Evolutionary conservation across 352 stramenopile species (phyloP).

Genomic region (Elongisporangium prolatum): DNA sequence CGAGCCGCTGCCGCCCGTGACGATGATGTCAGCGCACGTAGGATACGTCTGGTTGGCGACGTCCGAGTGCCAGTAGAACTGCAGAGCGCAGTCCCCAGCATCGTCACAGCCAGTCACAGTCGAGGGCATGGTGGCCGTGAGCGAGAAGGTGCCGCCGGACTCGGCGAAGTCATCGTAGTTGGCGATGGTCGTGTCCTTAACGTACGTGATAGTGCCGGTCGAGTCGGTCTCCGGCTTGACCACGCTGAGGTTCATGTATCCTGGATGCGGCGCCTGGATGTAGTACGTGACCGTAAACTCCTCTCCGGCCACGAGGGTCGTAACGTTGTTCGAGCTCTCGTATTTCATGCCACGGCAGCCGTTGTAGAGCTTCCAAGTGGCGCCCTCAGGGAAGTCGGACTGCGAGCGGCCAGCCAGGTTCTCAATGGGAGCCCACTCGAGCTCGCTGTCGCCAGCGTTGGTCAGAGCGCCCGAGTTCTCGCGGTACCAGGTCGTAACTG

Average conservation of each 20-base stretch:
- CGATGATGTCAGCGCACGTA: conserved; percentile 30
- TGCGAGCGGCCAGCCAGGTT: conserved; percentile 48
- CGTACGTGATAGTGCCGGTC: conserved; percentile 41
- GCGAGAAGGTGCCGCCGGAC: conserved; percentile 18
- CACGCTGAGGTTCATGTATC: conserved; percentile 43
- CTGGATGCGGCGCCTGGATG: conserved; percentile 52
- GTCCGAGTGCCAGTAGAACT: conserved; percentile 37
- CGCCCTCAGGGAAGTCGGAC: conserved; percentile 25
- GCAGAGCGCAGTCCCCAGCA: conserved; percentile 26
- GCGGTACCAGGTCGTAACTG: conserved; percentile 32
- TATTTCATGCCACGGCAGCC: conserved; percentile 54
- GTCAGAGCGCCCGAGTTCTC: conserved; percentile 35
- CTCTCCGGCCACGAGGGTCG: conserved; percentile 27
- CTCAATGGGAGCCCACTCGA: conserved; percentile 47
- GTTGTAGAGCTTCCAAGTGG: conserved; percentile 57
- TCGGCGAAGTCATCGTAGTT: conserved; percentile 37
- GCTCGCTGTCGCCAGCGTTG: conserved; percentile 42
- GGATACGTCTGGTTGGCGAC: conserved; percentile 32
- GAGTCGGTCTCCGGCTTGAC: conserved; percentile 37
- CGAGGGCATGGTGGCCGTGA: conserved; percentile 29
- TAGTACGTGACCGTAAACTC: conserved; percentile 26
- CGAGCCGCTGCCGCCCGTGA: conserved; percentile 15
- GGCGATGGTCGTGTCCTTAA: conserved; percentile 24
- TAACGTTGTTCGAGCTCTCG: conserved; percentile 37
- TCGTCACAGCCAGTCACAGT: conserved; percentile 29